Percentiles rank a stretch among this genome's conserved stretches.
These are phyloP conservation scores for Rhizopogon vinicolor DNA, from an alignment of 768 basidiomycete genomes.

Conservation along the genomic window DNA sequence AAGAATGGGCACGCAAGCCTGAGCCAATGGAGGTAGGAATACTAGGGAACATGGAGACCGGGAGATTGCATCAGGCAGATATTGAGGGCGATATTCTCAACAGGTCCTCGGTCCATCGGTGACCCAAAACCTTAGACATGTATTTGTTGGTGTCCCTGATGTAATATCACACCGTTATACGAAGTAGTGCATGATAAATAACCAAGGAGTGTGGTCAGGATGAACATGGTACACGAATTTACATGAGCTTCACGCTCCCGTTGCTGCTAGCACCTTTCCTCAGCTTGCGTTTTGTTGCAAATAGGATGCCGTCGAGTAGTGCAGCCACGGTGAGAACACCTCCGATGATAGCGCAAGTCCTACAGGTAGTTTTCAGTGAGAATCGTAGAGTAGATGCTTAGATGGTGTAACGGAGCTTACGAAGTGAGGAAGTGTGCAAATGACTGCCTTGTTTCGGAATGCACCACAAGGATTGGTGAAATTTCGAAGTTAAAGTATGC, in stretches of 20 bases:
- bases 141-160: not conserved
- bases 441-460: slow-evolving; percentile 86
- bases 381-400: not conserved
- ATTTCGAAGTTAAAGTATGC: slow-evolving; percentile 95
- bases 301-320: slow-evolving; percentile 81
- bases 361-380: slow-evolving; percentile 24
- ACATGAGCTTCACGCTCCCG: slow-evolving; percentile 28
- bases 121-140: not conserved
- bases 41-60: slow-evolving; percentile 13
- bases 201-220: slow-evolving; percentile 5
- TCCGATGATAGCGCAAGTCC: slow-evolving; percentile 96
- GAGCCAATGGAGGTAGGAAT: slow-evolving; percentile 11
- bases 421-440: slow-evolving; percentile 99
- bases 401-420: slow-evolving; percentile 42
- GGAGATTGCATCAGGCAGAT: slow-evolving; percentile 14
- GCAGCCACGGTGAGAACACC: slow-evolving; percentile 95
- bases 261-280: slow-evolving; percentile 48
- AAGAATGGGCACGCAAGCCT: slow-evolving; percentile 16
- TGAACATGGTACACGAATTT: slow-evolving; percentile 11
- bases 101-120: slow-evolving; percentile 20
- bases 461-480: slow-evolving; percentile 92
- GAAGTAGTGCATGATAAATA: slow-evolving; percentile 9
- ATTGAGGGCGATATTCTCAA: slow-evolving; percentile 12
- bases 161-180: not conserved
- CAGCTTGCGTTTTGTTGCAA: slow-evolving; percentile 71